Percentiles rank a stretch among this genome's conserved stretches.
Evolutionary conservation across 306 rosid genomes (phyloP).

Genomic region (Malus sylvestris): DNA sequence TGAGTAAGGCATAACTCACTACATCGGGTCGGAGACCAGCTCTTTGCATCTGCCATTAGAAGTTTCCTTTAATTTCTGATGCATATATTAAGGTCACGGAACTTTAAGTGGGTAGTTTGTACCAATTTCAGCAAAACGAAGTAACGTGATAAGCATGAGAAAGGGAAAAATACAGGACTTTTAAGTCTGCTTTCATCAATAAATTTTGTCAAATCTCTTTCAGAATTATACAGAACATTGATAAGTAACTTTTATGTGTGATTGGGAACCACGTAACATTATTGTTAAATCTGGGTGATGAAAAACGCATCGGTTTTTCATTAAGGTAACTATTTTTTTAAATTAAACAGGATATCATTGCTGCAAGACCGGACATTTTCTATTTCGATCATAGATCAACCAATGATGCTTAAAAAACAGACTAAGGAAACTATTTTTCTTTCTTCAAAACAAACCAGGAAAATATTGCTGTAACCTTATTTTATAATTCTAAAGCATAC

Average conservation of each 20-base stretch:
- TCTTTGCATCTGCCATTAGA: constrained; percentile 85
- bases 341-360: too few relatives aligned
- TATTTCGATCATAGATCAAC: background rate
- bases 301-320: background rate
- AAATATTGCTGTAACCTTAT: background rate
- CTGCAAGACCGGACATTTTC: background rate
- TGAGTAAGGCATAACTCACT: constrained; percentile 83
- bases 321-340: background rate
- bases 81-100: constrained; percentile 4
- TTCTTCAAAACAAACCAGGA: background rate
- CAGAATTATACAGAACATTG: background rate
- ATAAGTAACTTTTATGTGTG: background rate
- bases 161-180: background rate
- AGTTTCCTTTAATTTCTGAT: constrained; percentile 43
- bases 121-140: background rate
- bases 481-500: background rate
- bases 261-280: background rate
- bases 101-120: background rate
- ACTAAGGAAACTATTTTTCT: too few relatives aligned
- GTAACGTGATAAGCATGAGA: background rate
- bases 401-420: background rate
- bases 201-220: background rate
- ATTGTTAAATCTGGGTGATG: background rate
- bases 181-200: background rate
- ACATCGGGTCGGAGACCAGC: constrained; percentile 84